Evolutionary conservation across 371 early-diverging fungal species (phyloP).

Genomic region (Dentiscutata heterogama): DNA sequence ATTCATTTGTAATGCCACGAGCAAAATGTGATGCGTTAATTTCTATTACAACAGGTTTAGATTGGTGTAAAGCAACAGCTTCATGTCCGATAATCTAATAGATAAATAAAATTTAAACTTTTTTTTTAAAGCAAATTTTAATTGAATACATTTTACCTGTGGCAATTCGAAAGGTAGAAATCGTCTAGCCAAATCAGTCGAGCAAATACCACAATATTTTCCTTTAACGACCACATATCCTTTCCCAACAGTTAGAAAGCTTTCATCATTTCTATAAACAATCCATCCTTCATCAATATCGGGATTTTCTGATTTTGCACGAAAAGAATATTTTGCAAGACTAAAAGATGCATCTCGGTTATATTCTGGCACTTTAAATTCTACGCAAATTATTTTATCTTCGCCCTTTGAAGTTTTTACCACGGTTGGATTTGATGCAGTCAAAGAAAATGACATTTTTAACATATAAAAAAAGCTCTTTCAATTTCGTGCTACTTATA

Average conservation of each 20-base stretch:
- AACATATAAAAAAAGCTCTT: no score
- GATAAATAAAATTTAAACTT: neutral
- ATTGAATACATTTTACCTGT: neutral
- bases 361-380: slow-evolving; percentile 22
- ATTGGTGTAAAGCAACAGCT: slow-evolving; percentile 9
- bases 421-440: no score
- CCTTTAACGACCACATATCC: slow-evolving; percentile 3
- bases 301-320: neutral
- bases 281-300: neutral
- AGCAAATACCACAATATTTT: slow-evolving; percentile 21
- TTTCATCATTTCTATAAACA: slow-evolving; percentile 26
- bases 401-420: neutral
- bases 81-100: slow-evolving; percentile 11
- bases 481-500: no score
- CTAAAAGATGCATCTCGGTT: slow-evolving; percentile 9
- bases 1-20: neutral
- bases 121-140: neutral
- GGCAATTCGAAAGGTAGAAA: neutral
- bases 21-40: slow-evolving; percentile 16
- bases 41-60: slow-evolving; percentile 27
- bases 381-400: neutral
- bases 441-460: no score
- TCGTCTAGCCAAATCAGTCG: slow-evolving; percentile 15
- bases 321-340: slow-evolving; percentile 8
- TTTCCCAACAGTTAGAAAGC: neutral